Percentiles rank a stretch among this genome's conserved stretches.
These are phyloP conservation scores for Blastobotrys niveus DNA, from an alignment of 1,139 yeast genomes.

Conservation along the genomic window DNA sequence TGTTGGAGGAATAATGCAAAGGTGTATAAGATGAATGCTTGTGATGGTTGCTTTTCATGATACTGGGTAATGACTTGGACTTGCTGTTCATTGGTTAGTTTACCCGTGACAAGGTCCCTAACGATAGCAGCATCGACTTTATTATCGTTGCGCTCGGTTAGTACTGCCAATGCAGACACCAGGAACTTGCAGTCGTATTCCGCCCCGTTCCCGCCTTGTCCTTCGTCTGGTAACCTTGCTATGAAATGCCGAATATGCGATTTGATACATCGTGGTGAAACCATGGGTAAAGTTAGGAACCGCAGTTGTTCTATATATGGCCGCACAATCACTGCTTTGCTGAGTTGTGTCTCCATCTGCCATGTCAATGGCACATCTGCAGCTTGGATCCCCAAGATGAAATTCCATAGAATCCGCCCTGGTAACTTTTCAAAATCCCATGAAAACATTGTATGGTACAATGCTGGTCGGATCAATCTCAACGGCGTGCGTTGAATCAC, in stretches of 20 bases:
- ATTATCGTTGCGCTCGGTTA: no score
- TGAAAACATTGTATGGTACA: neutral
- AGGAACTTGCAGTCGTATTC: no score
- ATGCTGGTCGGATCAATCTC: conserved; percentile 5
- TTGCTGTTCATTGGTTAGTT: no score
- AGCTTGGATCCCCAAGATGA: conserved; percentile 20
- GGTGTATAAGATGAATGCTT: neutral
- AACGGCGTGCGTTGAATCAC: conserved; percentile 13
- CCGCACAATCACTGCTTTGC: conserved; percentile 14
- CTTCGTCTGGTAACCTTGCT: no score
- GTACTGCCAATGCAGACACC: no score
- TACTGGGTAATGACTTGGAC: no score
- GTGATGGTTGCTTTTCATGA: no score
- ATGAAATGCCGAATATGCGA: conserved; percentile 12
- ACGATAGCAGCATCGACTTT: no score
- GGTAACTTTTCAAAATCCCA: conserved; percentile 2
- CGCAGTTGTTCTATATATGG: conserved; percentile 26
- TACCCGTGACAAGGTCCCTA: no score
- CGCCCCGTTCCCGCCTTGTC: no score
- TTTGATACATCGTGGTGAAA: conserved; percentile 15
- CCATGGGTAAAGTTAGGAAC: conserved; percentile 22
- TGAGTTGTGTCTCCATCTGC: conserved; percentile 10
- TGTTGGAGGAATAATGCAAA: conserved; percentile 3
- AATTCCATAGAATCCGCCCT: conserved; percentile 23
- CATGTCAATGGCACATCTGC: conserved; percentile 2